These are phyloP conservation scores for Aureobasidium vineae DNA, from an alignment of 2,329 filamentous ascomycete species.

Conservation along the genomic window DNA sequence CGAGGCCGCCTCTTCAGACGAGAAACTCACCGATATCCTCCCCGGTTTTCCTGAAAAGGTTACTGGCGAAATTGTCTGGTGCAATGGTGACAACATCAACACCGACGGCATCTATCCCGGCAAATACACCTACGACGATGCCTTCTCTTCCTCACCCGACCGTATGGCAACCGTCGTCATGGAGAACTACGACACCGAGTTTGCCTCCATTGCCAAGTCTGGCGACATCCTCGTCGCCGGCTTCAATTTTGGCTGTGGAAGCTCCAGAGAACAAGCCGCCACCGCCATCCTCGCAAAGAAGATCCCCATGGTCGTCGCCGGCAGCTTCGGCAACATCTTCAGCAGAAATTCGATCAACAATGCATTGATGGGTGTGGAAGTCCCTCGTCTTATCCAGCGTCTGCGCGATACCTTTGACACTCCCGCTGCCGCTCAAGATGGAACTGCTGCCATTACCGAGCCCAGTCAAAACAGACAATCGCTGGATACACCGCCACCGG, in stretches of 20 bases:
- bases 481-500: conserved; percentile 52
- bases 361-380: conserved; percentile 68
- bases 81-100: conserved; percentile 81
- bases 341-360: conserved; percentile 77
- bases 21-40: conserved; percentile 65
- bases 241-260: conserved; percentile 86
- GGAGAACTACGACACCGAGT: conserved; percentile 84
- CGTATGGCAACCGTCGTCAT: conserved; percentile 89
- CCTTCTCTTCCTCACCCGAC: conserved; percentile 67
- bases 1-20: conserved; percentile 36
- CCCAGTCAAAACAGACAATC: conserved; percentile 52
- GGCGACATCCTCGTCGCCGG: conserved; percentile 82
- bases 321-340: conserved; percentile 84
- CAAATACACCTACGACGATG: conserved; percentile 89
- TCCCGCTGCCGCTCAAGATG: conserved; percentile 25
- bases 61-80: conserved; percentile 82
- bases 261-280: conserved; percentile 79
- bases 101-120: conserved; percentile 92
- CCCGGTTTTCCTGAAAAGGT: conserved; percentile 85
- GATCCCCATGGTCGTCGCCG: conserved; percentile 76
- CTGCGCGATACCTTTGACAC: conserved; percentile 60
- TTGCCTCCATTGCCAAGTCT: conserved; percentile 60
- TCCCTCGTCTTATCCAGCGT: conserved; percentile 64
- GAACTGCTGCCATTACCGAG: conserved; percentile 49
- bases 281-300: conserved; percentile 79